Evolutionary conservation across 1,284 basidiomycete genomes (phyloP).

Genomic region (Phlebopus sp.): DNA sequence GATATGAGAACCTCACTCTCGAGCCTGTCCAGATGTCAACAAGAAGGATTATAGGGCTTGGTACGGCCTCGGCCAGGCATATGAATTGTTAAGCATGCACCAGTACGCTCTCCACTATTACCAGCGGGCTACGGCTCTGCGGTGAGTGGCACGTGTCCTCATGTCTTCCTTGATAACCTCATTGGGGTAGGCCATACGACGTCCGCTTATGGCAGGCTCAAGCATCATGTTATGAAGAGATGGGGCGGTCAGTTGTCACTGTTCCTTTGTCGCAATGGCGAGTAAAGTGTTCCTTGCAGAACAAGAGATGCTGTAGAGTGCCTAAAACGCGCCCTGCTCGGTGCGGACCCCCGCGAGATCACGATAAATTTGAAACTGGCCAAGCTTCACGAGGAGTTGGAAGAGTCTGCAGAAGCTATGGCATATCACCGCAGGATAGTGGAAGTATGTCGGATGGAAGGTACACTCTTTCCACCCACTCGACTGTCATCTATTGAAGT

Average conservation of each 20-base stretch:
- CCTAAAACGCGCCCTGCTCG: slow-evolving; percentile 83
- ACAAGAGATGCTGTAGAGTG: slow-evolving; percentile 85
- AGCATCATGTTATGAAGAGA: slow-evolving; percentile 90
- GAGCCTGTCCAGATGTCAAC: slow-evolving; percentile 70
- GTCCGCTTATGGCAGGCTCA: slow-evolving; percentile 95
- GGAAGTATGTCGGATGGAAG: slow-evolving; percentile 65
- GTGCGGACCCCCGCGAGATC: slow-evolving; percentile 79
- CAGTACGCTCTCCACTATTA: slow-evolving; percentile 97
- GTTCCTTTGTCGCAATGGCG: neutral
- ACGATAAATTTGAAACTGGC: slow-evolving; percentile 78
- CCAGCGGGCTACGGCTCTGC: slow-evolving; percentile 89
- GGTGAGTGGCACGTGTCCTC: slow-evolving; percentile 45
- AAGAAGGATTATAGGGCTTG: slow-evolving; percentile 97
- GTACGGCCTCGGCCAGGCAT: slow-evolving; percentile 98
- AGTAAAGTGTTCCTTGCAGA: slow-evolving; percentile 30
- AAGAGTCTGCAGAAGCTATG: slow-evolving; percentile 63
- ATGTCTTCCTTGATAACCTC: slow-evolving; percentile 7
- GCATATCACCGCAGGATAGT: slow-evolving; percentile 73
- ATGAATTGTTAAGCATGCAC: slow-evolving; percentile 95
- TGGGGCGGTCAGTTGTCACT: slow-evolving; percentile 59
- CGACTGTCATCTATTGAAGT: slow-evolving; percentile 12
- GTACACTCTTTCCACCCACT: slow-evolving; percentile 24
- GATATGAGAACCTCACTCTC: neutral
- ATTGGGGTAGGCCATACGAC: slow-evolving; percentile 80
- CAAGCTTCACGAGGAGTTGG: slow-evolving; percentile 66